Conservation (phyloP, 176 grass and related monocot species). For the Avena eriantha region DNA sequence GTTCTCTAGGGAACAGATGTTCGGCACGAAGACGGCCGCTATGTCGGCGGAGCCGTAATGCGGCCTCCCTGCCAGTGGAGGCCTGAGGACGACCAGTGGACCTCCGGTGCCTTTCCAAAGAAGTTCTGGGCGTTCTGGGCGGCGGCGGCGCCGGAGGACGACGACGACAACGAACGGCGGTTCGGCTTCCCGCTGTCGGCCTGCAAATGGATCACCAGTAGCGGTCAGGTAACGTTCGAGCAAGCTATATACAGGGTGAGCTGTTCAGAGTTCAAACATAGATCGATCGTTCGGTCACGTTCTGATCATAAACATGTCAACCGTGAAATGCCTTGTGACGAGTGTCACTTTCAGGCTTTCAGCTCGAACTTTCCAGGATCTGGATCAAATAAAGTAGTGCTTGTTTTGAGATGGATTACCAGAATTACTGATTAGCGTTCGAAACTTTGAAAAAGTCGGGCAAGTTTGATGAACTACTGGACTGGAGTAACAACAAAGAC, state of each 20-base stretch:
- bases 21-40: constrained; percentile 53
- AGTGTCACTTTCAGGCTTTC: neutral
- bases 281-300: neutral
- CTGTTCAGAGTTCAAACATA: neutral
- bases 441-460: too few species aligned
- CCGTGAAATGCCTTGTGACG: too few species aligned
- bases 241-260: neutral
- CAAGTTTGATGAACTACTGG: too few species aligned
- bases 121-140: constrained; percentile 40
- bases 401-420: neutral
- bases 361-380: too few species aligned
- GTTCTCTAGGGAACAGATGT: constrained; percentile 57
- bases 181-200: constrained; percentile 77
- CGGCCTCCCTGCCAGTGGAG: constrained; percentile 65
- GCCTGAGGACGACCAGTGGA: constrained; percentile 69
- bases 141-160: constrained; percentile 38
- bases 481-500: too few species aligned
- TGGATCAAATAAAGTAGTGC: too few species aligned
- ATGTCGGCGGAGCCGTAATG: neutral
- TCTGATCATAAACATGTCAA: constrained; percentile 14
- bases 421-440: neutral
- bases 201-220: constrained; percentile 39
- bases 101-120: constrained; percentile 70
- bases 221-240: neutral
- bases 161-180: constrained; percentile 31